Conservation (phyloP, 2,329 filamentous ascomycete species). For the Periconia sp. region DNA sequence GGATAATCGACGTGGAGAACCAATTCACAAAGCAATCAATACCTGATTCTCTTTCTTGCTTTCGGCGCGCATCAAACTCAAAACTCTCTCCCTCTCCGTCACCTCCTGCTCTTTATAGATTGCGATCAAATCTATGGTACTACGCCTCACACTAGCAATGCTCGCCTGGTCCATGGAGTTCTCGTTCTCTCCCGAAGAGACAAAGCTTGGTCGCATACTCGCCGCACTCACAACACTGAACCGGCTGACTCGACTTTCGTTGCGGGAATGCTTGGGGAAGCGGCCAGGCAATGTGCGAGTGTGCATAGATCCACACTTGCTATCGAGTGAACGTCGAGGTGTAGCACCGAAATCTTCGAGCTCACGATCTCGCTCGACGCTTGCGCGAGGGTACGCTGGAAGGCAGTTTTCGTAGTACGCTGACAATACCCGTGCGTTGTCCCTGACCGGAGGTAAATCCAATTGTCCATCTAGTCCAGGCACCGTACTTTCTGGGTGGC, state of each 20-base stretch:
- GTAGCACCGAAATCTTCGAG: slow-evolving; percentile 18
- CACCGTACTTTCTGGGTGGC: slow-evolving; percentile 5
- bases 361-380: slow-evolving; percentile 15
- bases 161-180: slow-evolving; percentile 23
- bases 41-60: slow-evolving; percentile 4
- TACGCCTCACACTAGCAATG: slow-evolving; percentile 39
- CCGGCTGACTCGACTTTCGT: slow-evolving; percentile 23
- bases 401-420: slow-evolving; percentile 40
- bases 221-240: slow-evolving; percentile 18
- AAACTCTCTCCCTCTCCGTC: slow-evolving; percentile 33
- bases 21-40: slow-evolving; percentile 4
- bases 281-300: slow-evolving; percentile 17
- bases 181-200: slow-evolving; percentile 15
- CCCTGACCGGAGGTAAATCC: slow-evolving; percentile 11
- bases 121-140: slow-evolving; percentile 45
- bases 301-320: slow-evolving; percentile 13
- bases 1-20: background rate
- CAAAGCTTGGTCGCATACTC: slow-evolving; percentile 19
- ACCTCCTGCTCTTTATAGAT: slow-evolving; percentile 40
- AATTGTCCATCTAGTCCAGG: slow-evolving; percentile 13
- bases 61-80: slow-evolving; percentile 23
- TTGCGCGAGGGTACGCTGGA: slow-evolving; percentile 26
- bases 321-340: slow-evolving; percentile 21
- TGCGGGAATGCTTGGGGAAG: slow-evolving; percentile 19
- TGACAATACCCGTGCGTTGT: slow-evolving; percentile 36